phyloP scores from a whole-genome alignment of 352 stramenopile species.

The Globisporangium takayamanum region DNA sequence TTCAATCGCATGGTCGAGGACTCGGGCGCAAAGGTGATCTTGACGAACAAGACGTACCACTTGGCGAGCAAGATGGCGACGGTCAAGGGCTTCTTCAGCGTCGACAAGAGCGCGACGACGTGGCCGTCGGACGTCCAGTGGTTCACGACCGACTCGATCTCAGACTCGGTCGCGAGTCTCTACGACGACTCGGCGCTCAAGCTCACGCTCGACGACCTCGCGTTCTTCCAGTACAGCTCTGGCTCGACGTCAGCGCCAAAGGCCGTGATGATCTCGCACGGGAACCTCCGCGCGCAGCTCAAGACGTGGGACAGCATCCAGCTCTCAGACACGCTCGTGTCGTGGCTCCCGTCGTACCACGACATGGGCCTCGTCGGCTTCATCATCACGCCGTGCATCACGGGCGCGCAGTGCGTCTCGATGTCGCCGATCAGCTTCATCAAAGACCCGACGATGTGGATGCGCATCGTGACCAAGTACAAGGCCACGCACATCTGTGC shows the following conservation, averaged over 20 bases:
- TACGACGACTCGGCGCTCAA: constrained; percentile 44
- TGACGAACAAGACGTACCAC: constrained; percentile 76
- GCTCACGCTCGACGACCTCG: constrained; percentile 46
- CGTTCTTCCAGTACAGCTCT: constrained; percentile 84
- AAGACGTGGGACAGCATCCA: constrained; percentile 72
- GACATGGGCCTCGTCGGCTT: constrained; percentile 85
- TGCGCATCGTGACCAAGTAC: constrained; percentile 69
- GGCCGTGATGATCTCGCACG: constrained; percentile 80
- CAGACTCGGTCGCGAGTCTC: constrained; percentile 36
- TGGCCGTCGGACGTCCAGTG: constrained; percentile 66
- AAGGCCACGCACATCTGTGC: constrained; percentile 72
- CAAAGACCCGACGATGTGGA: constrained; percentile 79
- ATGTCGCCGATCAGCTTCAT: constrained; percentile 86
- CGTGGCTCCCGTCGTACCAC: constrained; percentile 78
- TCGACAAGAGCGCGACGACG: constrained; percentile 31
- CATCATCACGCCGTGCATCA: constrained; percentile 61
- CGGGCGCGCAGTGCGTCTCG: constrained; percentile 52
- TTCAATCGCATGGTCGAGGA: constrained; percentile 76
- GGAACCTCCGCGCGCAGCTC: constrained; percentile 63
- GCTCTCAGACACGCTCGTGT: constrained; percentile 58
- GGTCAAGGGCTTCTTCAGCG: constrained; percentile 68
- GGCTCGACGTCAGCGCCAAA: constrained; percentile 77
- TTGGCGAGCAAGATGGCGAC: constrained; percentile 76
- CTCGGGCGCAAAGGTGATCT: constrained; percentile 50
- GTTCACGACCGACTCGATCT: constrained; percentile 62